phyloP scores from a whole-genome alignment of 192 early-diverging fungal species.

The Backusella mclennaniae region DNA sequence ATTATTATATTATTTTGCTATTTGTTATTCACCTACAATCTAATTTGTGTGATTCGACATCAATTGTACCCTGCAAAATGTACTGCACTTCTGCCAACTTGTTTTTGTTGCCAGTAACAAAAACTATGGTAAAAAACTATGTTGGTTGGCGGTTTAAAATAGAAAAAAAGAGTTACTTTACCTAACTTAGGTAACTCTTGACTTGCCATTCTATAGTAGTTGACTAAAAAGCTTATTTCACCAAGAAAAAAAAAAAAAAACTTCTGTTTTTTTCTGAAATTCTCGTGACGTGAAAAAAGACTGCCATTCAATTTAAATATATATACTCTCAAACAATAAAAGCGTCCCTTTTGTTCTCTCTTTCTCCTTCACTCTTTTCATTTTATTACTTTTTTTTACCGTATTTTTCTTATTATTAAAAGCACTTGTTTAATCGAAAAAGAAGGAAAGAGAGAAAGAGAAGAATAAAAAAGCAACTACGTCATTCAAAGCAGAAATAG shows the following conservation, averaged over 20 bases:
- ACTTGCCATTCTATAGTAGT: background rate
- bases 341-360: background rate
- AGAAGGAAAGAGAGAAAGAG: background rate
- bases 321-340: background rate
- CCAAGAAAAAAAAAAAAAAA: constrained; percentile 15
- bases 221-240: constrained; percentile 5
- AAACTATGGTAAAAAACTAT: constrained; percentile 43
- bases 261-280: background rate
- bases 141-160: background rate
- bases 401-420: background rate
- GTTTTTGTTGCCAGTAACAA: constrained; percentile 97
- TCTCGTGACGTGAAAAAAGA: background rate
- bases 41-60: constrained; percentile 64
- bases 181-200: constrained; percentile 19
- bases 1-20: background rate
- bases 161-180: background rate
- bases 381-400: background rate
- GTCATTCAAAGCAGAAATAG: background rate
- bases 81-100: constrained; percentile 88
- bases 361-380: background rate
- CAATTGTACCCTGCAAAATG: constrained; percentile 68
- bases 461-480: background rate
- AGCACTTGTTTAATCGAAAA: background rate
- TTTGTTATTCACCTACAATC: constrained; percentile 54
- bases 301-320: background rate